Evolutionary conservation across 2,329 filamentous ascomycete species (phyloP).

Genomic region (Aspergillus ochraceus): DNA sequence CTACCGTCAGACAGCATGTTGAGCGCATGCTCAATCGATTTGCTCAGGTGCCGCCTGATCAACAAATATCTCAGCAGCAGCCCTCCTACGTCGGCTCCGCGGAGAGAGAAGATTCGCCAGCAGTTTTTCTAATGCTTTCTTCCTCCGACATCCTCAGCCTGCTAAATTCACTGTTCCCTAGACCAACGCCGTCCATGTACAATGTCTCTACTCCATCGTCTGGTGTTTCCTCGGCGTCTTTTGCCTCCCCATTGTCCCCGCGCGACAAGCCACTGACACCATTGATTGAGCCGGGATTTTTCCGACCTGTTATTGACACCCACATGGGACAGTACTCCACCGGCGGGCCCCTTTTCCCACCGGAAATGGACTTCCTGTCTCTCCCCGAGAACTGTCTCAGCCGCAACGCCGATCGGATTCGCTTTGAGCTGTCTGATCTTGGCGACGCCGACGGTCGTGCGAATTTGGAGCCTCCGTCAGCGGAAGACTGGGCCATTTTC

Average conservation of each 20-base stretch:
- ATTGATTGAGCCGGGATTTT: constrained; percentile 33
- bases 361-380: constrained; percentile 31
- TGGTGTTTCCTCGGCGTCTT: constrained; percentile 23
- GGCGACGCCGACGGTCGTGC: constrained; percentile 49
- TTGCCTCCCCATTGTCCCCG: constrained; percentile 16
- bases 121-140: constrained; percentile 74
- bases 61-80: constrained; percentile 26
- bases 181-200: constrained; percentile 25
- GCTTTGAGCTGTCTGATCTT: constrained; percentile 42
- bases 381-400: constrained; percentile 25
- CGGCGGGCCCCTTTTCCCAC: constrained; percentile 29
- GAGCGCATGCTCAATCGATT: constrained; percentile 41
- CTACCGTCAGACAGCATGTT: constrained; percentile 34
- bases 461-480: constrained; percentile 70
- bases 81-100: constrained; percentile 56
- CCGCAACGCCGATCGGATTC: constrained; percentile 40
- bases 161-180: constrained; percentile 78
- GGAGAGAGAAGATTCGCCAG: constrained; percentile 21
- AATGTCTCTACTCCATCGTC: constrained; percentile 28
- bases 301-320: constrained; percentile 31
- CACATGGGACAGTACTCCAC: constrained; percentile 25
- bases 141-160: constrained; percentile 77
- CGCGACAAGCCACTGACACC: constrained; percentile 20
- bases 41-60: constrained; percentile 10
- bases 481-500: constrained; percentile 78